A percentile compares a stretch with the other conserved stretches of the same genome.
Conservation (phyloP, 2,329 filamentous ascomycete genomes). For the Aaosphaeria arxii region DNA sequence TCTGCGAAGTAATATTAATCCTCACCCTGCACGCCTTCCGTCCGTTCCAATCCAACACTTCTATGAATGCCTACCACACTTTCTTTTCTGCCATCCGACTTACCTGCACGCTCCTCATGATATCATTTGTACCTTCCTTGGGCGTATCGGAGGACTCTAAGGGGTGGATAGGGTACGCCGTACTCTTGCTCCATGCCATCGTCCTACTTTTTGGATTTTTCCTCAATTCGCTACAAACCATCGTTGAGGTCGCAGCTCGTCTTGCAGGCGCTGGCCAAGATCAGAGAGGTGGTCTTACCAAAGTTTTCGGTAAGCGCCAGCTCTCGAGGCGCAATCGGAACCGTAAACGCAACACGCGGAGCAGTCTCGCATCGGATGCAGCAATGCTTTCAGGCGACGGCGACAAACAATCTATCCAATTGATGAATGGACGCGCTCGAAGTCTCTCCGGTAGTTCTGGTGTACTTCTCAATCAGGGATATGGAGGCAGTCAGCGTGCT, state of each 20-base stretch:
- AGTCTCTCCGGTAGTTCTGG: constrained; percentile 63
- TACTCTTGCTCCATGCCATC: constrained; percentile 78
- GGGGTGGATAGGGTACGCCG: constrained; percentile 93
- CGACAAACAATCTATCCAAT: constrained; percentile 58
- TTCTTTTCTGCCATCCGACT: constrained; percentile 78
- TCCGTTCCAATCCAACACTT: constrained; percentile 85
- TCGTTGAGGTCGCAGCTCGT: constrained; percentile 83
- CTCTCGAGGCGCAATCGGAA: constrained; percentile 64
- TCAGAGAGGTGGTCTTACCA: constrained; percentile 74
- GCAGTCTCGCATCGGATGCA: constrained; percentile 78
- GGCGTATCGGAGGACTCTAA: constrained; percentile 75
- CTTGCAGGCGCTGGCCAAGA: constrained; percentile 80
- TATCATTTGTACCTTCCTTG: constrained; percentile 78
- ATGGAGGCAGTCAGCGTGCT: constrained; percentile 38
- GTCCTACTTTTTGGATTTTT: constrained; percentile 91
- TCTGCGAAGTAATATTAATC: constrained; percentile 89
- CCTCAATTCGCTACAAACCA: constrained; percentile 83
- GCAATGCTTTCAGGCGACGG: constrained; percentile 74
- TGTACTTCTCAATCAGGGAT: constrained; percentile 55
- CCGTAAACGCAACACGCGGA: constrained; percentile 60
- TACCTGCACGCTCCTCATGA: constrained; percentile 54
- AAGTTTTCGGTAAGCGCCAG: constrained; percentile 85
- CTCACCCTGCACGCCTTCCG: constrained; percentile 85
- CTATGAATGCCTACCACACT: constrained; percentile 95
- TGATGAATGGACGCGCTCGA: constrained; percentile 52